A percentile compares a stretch with the other conserved stretches of the same genome.
Evolutionary conservation across 1,139 yeast genomes (phyloP).

Genomic region (Geotrichum siamense): DNA sequence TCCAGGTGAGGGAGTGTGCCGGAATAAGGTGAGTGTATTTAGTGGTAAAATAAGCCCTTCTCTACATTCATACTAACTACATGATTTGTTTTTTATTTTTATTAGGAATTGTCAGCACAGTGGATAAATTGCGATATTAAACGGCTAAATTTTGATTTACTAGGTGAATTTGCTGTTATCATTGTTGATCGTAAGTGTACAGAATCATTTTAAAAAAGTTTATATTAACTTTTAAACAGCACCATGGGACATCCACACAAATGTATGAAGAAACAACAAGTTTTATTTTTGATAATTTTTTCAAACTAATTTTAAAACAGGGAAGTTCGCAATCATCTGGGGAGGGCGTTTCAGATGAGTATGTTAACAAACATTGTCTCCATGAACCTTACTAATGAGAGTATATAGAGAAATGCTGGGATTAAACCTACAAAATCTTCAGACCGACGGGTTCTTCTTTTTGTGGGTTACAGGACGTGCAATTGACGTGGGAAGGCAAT

Average conservation of each 20-base stretch:
- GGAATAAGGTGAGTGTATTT: constrained; percentile 22
- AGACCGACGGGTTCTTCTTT: constrained; percentile 73
- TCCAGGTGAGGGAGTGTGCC: constrained; percentile 46
- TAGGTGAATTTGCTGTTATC: constrained; percentile 82
- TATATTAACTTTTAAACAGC: constrained; percentile 29
- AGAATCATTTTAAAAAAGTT: constrained; percentile 7
- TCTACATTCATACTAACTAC: constrained; percentile 21
- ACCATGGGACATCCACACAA: constrained; percentile 85
- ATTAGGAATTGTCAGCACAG: constrained; percentile 49
- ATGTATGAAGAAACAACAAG: constrained; percentile 6
- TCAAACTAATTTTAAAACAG: constrained; percentile 15
- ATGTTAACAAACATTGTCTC: constrained; percentile 9
- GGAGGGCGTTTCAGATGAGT: constrained; percentile 39
- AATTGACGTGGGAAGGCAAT: constrained; percentile 75
- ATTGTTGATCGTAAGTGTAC: constrained; percentile 57
- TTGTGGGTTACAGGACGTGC: constrained; percentile 96
- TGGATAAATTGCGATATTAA: constrained; percentile 85
- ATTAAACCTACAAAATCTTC: constrained; percentile 60
- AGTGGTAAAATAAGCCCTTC: constrained; percentile 24
- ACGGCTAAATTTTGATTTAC: constrained; percentile 53
- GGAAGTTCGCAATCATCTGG: constrained; percentile 46
- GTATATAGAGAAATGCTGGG: constrained; percentile 46
- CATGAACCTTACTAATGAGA: background rate
- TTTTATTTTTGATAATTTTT: background rate
- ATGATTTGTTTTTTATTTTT: background rate